These are phyloP conservation scores for Dioscorea zingiberensis DNA, from an alignment of 106 monocot genomes.

Conservation along the genomic window DNA sequence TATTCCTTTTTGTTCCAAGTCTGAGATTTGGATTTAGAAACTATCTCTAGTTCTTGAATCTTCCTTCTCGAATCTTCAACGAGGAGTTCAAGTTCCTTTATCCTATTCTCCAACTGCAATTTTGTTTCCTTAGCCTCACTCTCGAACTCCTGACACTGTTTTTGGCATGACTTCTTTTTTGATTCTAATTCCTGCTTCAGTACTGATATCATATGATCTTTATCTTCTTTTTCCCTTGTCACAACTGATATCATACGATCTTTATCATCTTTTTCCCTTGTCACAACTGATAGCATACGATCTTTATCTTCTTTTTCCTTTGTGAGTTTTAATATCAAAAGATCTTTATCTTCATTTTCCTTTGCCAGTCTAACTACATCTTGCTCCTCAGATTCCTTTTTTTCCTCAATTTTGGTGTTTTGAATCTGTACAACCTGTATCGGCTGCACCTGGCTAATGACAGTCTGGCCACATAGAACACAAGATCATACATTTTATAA, in stretches of 20 bases:
- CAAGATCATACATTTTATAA: neutral
- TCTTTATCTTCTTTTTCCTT: no score
- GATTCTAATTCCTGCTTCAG: conserved; percentile 34
- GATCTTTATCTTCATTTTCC: no score
- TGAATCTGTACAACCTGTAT: conserved; percentile 45
- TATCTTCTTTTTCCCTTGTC: conserved; percentile 38
- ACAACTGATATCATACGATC: conserved; percentile 12
- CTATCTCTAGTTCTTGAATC: neutral
- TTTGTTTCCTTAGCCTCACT: conserved; percentile 22
- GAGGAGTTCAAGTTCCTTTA: conserved; percentile 8
- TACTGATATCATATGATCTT: conserved; percentile 19
- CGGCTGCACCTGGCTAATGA: conserved; percentile 20
- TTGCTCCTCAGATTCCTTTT: conserved; percentile 22
- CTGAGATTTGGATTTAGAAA: neutral
- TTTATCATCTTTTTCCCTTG: neutral
- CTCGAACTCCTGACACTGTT: conserved; percentile 24
- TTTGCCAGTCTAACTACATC: conserved; percentile 4
- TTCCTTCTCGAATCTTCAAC: neutral
- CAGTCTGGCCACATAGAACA: conserved; percentile 30
- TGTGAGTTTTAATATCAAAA: no score
- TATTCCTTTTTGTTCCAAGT: neutral
- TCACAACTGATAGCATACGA: no score
- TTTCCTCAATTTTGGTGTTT: conserved; percentile 37
- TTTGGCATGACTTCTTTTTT: conserved; percentile 24
- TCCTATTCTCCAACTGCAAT: conserved; percentile 29